Evolutionary conservation across 1,284 basidiomycete genomes (phyloP).

Genomic region (Neonothopanus nambi): DNA sequence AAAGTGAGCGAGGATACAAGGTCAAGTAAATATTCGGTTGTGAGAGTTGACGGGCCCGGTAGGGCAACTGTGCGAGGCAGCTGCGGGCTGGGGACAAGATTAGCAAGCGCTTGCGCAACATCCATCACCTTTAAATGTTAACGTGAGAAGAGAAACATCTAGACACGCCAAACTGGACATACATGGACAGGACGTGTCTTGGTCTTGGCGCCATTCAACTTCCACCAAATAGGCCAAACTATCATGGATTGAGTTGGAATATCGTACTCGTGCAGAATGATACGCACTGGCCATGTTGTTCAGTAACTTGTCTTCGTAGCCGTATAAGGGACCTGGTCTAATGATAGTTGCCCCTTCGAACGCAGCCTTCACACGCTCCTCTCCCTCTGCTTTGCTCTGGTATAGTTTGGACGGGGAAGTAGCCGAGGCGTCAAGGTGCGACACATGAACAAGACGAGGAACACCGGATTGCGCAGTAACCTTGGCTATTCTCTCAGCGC

Average conservation of each 20-base stretch:
- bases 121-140: slow-evolving; percentile 71
- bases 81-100: slow-evolving; percentile 69
- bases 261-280: slow-evolving; percentile 6
- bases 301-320: slow-evolving; percentile 92
- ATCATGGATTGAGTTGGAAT: slow-evolving; percentile 26
- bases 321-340: slow-evolving; percentile 85
- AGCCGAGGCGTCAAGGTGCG: slow-evolving; percentile 89
- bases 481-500: slow-evolving; percentile 80
- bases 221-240: slow-evolving; percentile 96
- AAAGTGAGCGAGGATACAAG: slow-evolving; percentile 84
- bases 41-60: slow-evolving; percentile 88
- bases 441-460: slow-evolving; percentile 89
- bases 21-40: slow-evolving; percentile 82
- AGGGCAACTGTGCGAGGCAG: slow-evolving; percentile 76
- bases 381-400: slow-evolving; percentile 88
- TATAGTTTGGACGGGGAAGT: slow-evolving; percentile 86
- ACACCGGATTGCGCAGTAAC: slow-evolving; percentile 81
- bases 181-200: slow-evolving; percentile 92
- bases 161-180: slow-evolving; percentile 25
- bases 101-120: slow-evolving; percentile 88
- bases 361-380: slow-evolving; percentile 82
- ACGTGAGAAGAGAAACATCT: slow-evolving; percentile 6
- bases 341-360: slow-evolving; percentile 92
- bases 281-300: slow-evolving; percentile 89
- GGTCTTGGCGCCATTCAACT: slow-evolving; percentile 87